These are phyloP conservation scores for Asterochloris erici DNA, from an alignment of 139 green algal genomes.

Conservation along the genomic window DNA sequence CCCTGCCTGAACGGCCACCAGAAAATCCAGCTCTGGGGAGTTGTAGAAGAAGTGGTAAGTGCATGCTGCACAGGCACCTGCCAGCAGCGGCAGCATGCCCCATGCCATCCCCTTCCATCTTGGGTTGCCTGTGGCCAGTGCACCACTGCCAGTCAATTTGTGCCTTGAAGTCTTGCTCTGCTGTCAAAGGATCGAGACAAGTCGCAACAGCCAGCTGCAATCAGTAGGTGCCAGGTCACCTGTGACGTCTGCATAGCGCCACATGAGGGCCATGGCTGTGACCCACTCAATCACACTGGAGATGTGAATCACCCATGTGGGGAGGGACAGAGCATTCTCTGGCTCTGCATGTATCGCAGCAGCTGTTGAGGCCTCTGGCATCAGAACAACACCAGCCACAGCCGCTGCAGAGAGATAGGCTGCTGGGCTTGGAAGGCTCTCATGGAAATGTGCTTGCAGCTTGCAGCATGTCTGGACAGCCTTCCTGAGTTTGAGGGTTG, in stretches of 20 bases:
- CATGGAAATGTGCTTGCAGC: too few relatives aligned
- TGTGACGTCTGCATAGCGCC: slow-evolving; percentile 78
- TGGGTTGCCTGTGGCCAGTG: slow-evolving; percentile 37
- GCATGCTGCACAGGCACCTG: slow-evolving; percentile 77
- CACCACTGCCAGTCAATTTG: background rate
- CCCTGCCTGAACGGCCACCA: slow-evolving; percentile 75
- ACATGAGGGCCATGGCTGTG: slow-evolving; percentile 84
- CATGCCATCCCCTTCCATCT: slow-evolving; percentile 87
- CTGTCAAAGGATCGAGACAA: background rate
- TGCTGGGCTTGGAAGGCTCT: background rate
- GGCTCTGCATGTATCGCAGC: slow-evolving; percentile 63
- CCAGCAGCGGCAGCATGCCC: slow-evolving; percentile 88
- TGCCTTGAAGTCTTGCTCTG: background rate
- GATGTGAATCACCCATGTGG: slow-evolving; percentile 96
- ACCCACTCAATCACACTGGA: slow-evolving; percentile 83
- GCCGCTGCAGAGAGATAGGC: background rate
- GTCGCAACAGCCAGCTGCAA: background rate
- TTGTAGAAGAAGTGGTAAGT: slow-evolving; percentile 97
- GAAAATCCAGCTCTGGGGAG: slow-evolving; percentile 53
- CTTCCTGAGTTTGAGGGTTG: too few relatives aligned
- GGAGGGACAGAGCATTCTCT: slow-evolving; percentile 92
- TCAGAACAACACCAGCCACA: background rate
- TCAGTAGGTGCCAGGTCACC: background rate
- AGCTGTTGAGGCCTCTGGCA: background rate
- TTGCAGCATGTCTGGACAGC: too few relatives aligned